Percentiles rank a stretch among this genome's conserved stretches.
Conservation (phyloP, 2,329 filamentous ascomycete genomes). For the Microascus cirrosus region DNA sequence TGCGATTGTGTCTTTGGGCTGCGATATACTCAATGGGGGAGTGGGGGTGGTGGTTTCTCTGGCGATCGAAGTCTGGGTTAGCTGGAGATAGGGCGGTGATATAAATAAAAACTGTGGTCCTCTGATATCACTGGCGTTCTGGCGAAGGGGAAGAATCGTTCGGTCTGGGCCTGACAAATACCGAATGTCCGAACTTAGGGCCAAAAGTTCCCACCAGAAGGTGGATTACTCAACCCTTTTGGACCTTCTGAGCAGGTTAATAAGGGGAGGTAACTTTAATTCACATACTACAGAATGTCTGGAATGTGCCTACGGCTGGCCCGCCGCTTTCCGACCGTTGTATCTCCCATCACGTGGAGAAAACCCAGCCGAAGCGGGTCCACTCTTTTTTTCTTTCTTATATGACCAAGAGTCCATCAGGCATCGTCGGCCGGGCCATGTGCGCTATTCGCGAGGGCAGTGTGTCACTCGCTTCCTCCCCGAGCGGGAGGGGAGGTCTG, state of each 20-base stretch:
- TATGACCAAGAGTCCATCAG: too few species aligned
- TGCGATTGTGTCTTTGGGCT: neutral
- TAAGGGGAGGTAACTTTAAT: neutral
- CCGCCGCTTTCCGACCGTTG: neutral
- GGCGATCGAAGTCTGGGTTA: neutral
- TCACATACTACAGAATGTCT: neutral
- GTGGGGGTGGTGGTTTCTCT: neutral
- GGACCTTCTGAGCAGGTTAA: neutral
- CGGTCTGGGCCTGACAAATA: neutral
- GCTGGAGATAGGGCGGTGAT: neutral
- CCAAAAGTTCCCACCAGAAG: too few species aligned
- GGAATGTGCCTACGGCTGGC: neutral
- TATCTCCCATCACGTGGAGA: neutral
- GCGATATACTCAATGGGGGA: neutral
- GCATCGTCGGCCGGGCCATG: too few species aligned
- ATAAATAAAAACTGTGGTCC: neutral
- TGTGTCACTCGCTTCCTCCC: too few species aligned
- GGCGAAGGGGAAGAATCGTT: neutral
- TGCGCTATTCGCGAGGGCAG: too few species aligned
- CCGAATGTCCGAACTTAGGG: neutral
- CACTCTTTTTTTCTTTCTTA: too few species aligned
- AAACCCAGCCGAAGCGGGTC: neutral
- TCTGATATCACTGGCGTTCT: neutral
- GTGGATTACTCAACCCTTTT: too few species aligned
- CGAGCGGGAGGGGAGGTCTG: too few species aligned